Percentiles rank a stretch among this genome's conserved stretches.
These are phyloP conservation scores for Agaricus blazei DNA, from an alignment of 768 basidiomycete species.

Conservation along the genomic window DNA sequence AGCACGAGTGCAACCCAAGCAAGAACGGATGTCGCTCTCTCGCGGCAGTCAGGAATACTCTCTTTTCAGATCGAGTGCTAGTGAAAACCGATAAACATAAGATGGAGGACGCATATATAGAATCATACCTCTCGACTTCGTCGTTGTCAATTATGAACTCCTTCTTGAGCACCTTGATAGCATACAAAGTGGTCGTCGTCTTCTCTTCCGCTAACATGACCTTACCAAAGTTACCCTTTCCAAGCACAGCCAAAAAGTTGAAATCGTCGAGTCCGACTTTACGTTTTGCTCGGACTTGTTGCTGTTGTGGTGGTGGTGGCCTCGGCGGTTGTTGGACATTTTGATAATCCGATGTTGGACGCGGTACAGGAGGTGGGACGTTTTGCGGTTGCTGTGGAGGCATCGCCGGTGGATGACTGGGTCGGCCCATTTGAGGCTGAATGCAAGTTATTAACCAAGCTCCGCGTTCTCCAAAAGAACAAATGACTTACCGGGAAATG, in stretches of 20 bases:
- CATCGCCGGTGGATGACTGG: slow-evolving; percentile 17
- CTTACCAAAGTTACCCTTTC: slow-evolving; percentile 99
- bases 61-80: slow-evolving; percentile 98
- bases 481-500: slow-evolving; percentile 15
- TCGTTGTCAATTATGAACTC: slow-evolving; percentile 99
- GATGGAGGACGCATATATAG: neutral
- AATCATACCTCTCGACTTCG: slow-evolving; percentile 90
- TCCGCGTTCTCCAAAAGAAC: neutral
- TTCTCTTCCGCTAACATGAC: slow-evolving; percentile 99
- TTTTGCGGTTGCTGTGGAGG: slow-evolving; percentile 17
- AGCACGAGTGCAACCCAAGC: slow-evolving; percentile 95
- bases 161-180: slow-evolving; percentile 99
- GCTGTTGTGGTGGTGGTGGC: slow-evolving; percentile 30
- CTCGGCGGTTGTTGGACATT: slow-evolving; percentile 15
- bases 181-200: slow-evolving; percentile 79
- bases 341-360: slow-evolving; percentile 13
- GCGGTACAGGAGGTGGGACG: slow-evolving; percentile 10
- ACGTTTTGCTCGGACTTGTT: slow-evolving; percentile 52
- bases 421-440: slow-evolving; percentile 2
- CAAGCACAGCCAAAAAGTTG: slow-evolving; percentile 97
- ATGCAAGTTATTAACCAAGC: neutral
- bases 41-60: slow-evolving; percentile 96
- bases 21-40: slow-evolving; percentile 96
- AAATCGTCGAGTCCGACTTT: slow-evolving; percentile 98
- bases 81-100: neutral